Evolutionary conservation across 139 green algal species (phyloP).

Genomic region (Volvox africanus): DNA sequence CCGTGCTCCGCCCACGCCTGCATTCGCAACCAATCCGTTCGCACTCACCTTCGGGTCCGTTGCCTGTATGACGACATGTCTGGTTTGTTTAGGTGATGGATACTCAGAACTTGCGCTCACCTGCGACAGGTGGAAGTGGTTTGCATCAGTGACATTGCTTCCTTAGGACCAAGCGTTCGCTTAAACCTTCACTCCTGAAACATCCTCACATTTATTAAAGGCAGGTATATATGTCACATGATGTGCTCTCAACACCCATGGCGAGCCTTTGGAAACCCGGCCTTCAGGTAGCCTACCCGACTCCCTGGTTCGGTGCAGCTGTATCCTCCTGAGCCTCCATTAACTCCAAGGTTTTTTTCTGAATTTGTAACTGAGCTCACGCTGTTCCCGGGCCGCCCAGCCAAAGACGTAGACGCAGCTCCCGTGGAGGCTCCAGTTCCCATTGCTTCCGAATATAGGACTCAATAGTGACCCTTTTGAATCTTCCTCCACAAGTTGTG

Average conservation of each 20-base stretch:
- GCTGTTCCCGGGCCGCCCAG: background rate
- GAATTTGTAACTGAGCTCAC: background rate
- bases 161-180: too few relatives aligned
- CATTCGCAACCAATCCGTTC: background rate
- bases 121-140: background rate
- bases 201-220: too few relatives aligned
- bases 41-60: background rate
- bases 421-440: constrained; percentile 7
- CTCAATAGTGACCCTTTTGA: background rate
- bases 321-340: background rate
- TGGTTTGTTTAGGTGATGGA: background rate
- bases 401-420: background rate
- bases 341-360: background rate
- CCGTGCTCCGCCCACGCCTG: too few relatives aligned
- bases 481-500: background rate
- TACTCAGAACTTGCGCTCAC: background rate
- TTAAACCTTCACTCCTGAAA: too few relatives aligned
- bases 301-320: constrained; percentile 1
- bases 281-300: background rate
- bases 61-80: constrained; percentile 10
- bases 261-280: background rate
- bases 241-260: background rate
- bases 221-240: background rate
- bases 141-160: too few relatives aligned
- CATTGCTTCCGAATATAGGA: background rate